Evolutionary conservation across 768 basidiomycete genomes (phyloP), one percentile per base, ranked within the genome.

Genomic region (Suillus brevipes): DNA sequence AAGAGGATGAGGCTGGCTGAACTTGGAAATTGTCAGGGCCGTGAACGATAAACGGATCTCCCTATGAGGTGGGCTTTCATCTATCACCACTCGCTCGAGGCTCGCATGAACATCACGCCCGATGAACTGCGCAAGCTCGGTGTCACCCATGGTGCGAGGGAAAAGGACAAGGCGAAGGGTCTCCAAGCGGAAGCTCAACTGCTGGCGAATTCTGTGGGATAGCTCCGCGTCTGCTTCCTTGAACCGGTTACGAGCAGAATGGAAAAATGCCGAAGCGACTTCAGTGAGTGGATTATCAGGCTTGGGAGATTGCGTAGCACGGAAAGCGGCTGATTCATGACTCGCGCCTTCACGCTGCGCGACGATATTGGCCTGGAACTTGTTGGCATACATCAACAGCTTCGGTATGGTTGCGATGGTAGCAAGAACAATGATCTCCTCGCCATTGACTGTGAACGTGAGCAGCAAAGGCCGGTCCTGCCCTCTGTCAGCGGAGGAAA

Each of bases 251-350:
- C 87, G 84, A 34, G 93, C 90, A 0, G 91, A 90, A 62, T 84
- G 81, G 45, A 95, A 75, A 87, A 94, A 91, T 37, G 92, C 91
- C 67, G 91, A 87, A 2, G 94, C 93, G n/a, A 95, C 92, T 14
- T 90, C 86, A 2, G 91, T 92, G 18, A 95, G 79, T 2, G 93
- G 88, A 67, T 93, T 94, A 60, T 89, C 89, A 8, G 90, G 90
- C 70, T 86, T 89, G 6, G 90, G 88, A 6, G 83, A 80, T n/a
- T 85, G 85, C 16, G 87, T 86, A n/a, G 84, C 82, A 28, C 89
- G 82, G 81, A 92, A 95, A 1, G 89, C 87, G 65, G 83, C 84
- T 1, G 93, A 94, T 77, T 94, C 92, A 45, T 87, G 82, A 66
- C 87, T 87, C 3, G 94, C 94, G 1, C 89, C 91, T 67, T 88